Base-by-base conservation (phyloP, 202 grass and related monocot species). In the Elaeis oleifera region DNA sequence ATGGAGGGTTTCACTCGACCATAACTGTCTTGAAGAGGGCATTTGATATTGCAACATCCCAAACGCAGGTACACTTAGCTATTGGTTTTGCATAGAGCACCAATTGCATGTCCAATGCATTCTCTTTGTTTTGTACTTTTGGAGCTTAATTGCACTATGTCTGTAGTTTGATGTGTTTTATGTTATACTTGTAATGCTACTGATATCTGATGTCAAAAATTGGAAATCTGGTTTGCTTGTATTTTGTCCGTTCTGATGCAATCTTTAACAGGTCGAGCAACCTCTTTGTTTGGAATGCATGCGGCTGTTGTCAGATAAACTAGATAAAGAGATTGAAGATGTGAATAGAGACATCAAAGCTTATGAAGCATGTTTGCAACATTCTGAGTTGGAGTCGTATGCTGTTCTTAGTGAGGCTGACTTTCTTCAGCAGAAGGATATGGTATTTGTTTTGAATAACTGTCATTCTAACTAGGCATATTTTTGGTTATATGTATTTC, bases 241-340 rank as follows among this genome's bases (percentile, higher is more conserved):
- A 23, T 56, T 23, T 18, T 22, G 23, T 56, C 18, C 6, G 23
- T 11, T 57, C 18, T 23, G 6, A 5, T 57, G n/a, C 18, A 44
- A 23, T 15, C 72, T 23, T 89, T 44, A 6, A 54, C 78, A 99
- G 94, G 83, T 99, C 79, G 94, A 99, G 58, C 94, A 94, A 62
- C 85, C 94, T 56, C 88, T 94, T 53, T 99, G 94, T 63, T 71
- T 99, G 72, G 94, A 99, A n/a, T 99, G 94, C 65, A 99, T 94
- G 88, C 67, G 85, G 63, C 59, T 99, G 61, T 76, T 99, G 60
- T 99, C 85, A 64, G 88, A 94, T 77, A 99, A 99, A 81, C 82
- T 94, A 80, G 88, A 89, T 56, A 94, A 87, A 75, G 88, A 89
- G 69, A 82, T 99, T 50, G 88, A 99, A 54, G 85, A 94, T 83